Evolutionary conservation across 176 grass and related monocot species (phyloP), one percentile per base, ranked within the genome.

Genomic region (Pontederia crassipes): DNA sequence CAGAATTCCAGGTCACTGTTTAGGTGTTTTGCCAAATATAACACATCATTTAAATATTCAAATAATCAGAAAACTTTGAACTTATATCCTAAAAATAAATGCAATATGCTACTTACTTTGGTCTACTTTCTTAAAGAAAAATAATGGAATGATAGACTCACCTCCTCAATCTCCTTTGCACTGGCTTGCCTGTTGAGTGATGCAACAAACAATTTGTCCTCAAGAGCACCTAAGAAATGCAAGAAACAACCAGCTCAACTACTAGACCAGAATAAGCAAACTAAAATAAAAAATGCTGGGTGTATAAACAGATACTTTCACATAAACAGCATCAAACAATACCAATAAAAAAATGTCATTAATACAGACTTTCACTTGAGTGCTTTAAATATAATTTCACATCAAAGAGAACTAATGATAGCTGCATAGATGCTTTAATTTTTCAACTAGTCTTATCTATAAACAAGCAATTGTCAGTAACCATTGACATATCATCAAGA

Each of bases 131-230:
- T 27, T 50, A 15, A 27, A 59, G 29, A 47, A 55, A 10, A 57
- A 65, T 18, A 28, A 52, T 27, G 28, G 27, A 69, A 52, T 28
- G 12, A 64, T 55, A 20, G 48, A 65, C 61, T 80, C 81, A 79
- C 93, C 67, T 98, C 93, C 70, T 92, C 83, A 59, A 98, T 88
- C 71, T 98, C 93, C 74, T 91, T 86, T 14, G 77, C 47, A 77
- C 78, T 85, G 70, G 93, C 93, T 77, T 85, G 84, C 63, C 88
- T 98, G 66, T 88, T 91, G 56, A 98, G 85, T 52, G 87, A 91
- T 35, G 93, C 93, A 8, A 98, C 87, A 88, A 98, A 98, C 27
- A 98, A 76, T 78, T 98, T 98, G 73, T 88, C 82, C 70, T 98
- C 93, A 60, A 78, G 78, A 12, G 81, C 28, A 12, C 93, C 87